Conservation (phyloP, 2,329 filamentous ascomycete species). For the Fusarium beomiforme region DNA sequence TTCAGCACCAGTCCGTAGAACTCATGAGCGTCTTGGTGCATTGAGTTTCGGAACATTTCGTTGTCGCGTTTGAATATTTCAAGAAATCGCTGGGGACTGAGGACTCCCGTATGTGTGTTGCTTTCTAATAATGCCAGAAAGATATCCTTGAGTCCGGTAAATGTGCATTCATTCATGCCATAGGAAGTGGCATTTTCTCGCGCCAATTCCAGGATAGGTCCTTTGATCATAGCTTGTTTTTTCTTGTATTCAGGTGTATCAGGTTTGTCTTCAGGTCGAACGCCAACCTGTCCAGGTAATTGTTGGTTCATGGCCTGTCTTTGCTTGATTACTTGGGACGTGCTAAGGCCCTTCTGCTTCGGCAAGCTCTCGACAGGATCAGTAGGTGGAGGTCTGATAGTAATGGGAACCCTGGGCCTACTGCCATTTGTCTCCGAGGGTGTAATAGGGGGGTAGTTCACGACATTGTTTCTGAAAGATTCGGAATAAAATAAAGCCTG, state of each 20-base stretch:
- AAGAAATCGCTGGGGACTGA: slow-evolving; percentile 91
- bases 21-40: slow-evolving; percentile 99
- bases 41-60: slow-evolving; percentile 95
- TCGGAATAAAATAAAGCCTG: slow-evolving; percentile 97
- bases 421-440: slow-evolving; percentile 75
- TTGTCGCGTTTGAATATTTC: slow-evolving; percentile 95
- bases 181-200: slow-evolving; percentile 83
- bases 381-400: slow-evolving; percentile 66
- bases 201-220: slow-evolving; percentile 86
- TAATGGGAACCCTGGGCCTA: slow-evolving; percentile 66
- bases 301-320: slow-evolving; percentile 65
- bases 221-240: slow-evolving; percentile 88
- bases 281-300: slow-evolving; percentile 62
- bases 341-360: slow-evolving; percentile 63
- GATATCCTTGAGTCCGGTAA: slow-evolving; percentile 94
- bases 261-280: slow-evolving; percentile 87
- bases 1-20: slow-evolving; percentile 96
- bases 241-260: slow-evolving; percentile 98
- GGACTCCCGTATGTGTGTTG: slow-evolving; percentile 83
- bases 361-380: slow-evolving; percentile 50
- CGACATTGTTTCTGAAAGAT: slow-evolving; percentile 90
- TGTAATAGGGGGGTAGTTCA: slow-evolving; percentile 84
- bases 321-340: slow-evolving; percentile 66
- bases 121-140: slow-evolving; percentile 90
- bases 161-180: slow-evolving; percentile 94